Evolutionary conservation across 345 rosid species (phyloP), one percentile per base, ranked within the genome.

Genomic region (Ceriops tagal): DNA sequence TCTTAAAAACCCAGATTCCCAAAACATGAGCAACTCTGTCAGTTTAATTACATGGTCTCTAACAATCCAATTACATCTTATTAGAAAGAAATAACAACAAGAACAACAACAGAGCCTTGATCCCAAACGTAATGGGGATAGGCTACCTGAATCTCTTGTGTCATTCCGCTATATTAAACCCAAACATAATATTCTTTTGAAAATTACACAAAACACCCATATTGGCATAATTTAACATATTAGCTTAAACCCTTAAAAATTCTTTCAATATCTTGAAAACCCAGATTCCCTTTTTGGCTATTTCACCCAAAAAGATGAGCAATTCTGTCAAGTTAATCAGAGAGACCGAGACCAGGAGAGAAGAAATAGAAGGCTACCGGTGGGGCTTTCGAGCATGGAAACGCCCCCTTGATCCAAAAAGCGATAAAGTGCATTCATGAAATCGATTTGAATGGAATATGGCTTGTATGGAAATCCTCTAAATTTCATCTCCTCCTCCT

Each of bases 361-460:
- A 31, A 59, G 22, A 34, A 34, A 7, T 1, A 34, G 37, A 34
- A 34, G 37, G 43, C 10, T 47, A 91, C 98, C 98, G 1, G 97
- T 93, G 64, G 98, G 97, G 79, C 96, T 93, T 52, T 93, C 96
- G 70, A 93, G 97, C 92, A 93, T 88, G 86, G 97, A 88, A 68
- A 93, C 83, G 72, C 96, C 98, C 59, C 98, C 97, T 56, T 74
- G 75, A 57, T 91, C 96, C 62, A 93, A 81, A 53, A 76, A 91
- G 27, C 78, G 78, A 82, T 91, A 93, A 53, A 93, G 96, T 2
- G 95, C 86, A 11, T 76, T 78, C 98, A 93, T 91, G 84, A 93
- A 93, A 74, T 91, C 92, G 56, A 66, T 58, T 81, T 93, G 96
- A 55, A 91, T 93, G 27, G 90, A 74, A 81, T 91, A 93, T 1